phyloP scores from a whole-genome alignment of 352 stramenopile species.

The Aphanomyces euteiches region DNA sequence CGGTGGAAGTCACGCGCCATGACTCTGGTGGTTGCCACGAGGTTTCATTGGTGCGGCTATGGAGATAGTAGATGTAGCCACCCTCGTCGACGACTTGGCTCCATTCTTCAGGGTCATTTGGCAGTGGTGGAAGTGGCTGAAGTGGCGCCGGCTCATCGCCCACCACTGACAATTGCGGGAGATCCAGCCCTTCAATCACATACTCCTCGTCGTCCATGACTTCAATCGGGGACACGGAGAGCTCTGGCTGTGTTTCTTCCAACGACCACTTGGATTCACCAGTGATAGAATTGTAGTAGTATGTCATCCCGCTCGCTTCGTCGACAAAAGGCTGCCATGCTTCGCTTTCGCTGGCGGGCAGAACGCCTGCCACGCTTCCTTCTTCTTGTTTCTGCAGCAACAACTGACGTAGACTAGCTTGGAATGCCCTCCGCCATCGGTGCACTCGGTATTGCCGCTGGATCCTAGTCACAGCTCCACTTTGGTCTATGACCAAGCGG shows the following conservation, averaged over 20 bases:
- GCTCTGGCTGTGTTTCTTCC: background rate
- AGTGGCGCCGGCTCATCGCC: no score
- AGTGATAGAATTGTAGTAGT: background rate
- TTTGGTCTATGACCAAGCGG: no score
- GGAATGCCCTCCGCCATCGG: background rate
- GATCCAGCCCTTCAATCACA: background rate
- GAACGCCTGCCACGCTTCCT: background rate
- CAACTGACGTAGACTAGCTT: background rate
- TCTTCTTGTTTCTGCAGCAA: background rate
- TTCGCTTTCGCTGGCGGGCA: background rate
- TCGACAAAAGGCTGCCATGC: background rate
- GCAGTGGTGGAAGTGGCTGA: no score
- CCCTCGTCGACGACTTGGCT: background rate
- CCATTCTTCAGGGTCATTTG: background rate
- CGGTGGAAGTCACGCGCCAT: background rate
- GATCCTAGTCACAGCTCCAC: background rate
- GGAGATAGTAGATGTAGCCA: background rate
- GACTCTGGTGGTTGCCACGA: background rate
- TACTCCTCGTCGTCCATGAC: background rate
- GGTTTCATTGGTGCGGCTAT: background rate
- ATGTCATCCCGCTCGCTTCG: background rate
- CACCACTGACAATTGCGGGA: background rate
- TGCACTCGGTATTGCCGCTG: background rate
- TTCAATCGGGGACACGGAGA: background rate
- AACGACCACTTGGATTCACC: slow-evolving; percentile 6